Conservation (phyloP, 2,329 filamentous ascomycete genomes). For the Xylaria sp. region DNA sequence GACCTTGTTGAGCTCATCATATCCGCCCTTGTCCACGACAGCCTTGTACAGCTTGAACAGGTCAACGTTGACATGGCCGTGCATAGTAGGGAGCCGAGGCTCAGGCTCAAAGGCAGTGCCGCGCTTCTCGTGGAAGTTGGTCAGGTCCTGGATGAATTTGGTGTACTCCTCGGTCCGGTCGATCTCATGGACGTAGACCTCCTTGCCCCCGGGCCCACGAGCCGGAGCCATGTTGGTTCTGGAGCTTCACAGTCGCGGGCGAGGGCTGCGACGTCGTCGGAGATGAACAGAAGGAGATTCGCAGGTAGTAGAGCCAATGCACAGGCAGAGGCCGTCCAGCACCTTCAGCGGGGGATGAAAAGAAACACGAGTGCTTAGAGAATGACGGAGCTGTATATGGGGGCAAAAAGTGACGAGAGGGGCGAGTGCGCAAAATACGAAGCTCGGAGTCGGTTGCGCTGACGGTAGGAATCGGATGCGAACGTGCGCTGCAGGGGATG, state of each 20-base stretch:
- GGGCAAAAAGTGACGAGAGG: constrained; percentile 11
- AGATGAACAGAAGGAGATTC: not conserved
- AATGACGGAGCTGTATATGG: not conserved
- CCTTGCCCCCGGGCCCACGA: constrained; percentile 45
- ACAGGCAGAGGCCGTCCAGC: constrained; percentile 29
- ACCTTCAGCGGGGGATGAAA: constrained; percentile 15
- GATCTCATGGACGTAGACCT: constrained; percentile 55
- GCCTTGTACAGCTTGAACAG: constrained; percentile 81
- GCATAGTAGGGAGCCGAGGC: constrained; percentile 70
- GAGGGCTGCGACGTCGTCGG: constrained; percentile 3
- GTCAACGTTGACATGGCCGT: constrained; percentile 80
- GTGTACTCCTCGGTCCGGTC: constrained; percentile 77
- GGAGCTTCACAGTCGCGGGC: constrained; percentile 25
- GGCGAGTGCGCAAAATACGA: constrained; percentile 1
- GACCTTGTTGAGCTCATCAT: constrained; percentile 84
- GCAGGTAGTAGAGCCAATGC: constrained; percentile 29
- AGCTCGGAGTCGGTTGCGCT: constrained; percentile 4
- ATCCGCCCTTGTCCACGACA: constrained; percentile 81
- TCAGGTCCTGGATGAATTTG: constrained; percentile 79
- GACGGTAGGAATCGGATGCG: constrained; percentile 5
- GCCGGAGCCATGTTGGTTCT: constrained; percentile 47
- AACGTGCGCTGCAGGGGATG: constrained; percentile 8
- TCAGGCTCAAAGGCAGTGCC: constrained; percentile 83
- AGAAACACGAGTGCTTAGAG: not conserved
- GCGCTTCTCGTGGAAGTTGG: constrained; percentile 79